Conservation (phyloP, 1,284 basidiomycete genomes). For the Ganoderma boninense region DNA sequence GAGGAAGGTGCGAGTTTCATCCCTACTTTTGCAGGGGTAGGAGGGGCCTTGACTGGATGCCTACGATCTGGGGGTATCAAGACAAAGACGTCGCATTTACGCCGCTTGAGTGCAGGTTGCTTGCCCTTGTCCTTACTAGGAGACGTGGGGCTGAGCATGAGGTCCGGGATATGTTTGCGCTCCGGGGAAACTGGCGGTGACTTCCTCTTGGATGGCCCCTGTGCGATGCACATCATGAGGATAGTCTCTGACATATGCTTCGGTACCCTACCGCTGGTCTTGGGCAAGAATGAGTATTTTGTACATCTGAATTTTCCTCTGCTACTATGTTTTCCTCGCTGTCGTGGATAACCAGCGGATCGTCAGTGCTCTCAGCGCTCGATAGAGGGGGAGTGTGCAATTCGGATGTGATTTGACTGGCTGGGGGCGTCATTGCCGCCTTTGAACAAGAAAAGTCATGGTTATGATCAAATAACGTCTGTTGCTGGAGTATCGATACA, state of each 20-base stretch:
- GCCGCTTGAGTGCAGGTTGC: constrained; percentile 1
- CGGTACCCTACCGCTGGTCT: neutral
- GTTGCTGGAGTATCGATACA: neutral
- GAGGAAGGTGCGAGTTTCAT: neutral
- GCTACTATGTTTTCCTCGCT: constrained; percentile 1
- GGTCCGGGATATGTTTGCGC: neutral
- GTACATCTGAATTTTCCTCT: neutral
- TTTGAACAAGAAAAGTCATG: neutral
- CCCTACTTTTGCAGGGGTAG: neutral
- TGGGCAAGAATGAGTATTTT: neutral
- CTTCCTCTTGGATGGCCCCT: constrained; percentile 2
- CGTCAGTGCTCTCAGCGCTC: neutral
- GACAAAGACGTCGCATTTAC: constrained; percentile 1
- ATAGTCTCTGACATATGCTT: neutral
- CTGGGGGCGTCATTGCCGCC: neutral
- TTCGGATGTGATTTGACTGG: neutral
- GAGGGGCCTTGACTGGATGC: neutral
- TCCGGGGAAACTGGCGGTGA: neutral
- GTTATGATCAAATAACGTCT: neutral
- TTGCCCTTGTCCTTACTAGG: neutral
- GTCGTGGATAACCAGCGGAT: neutral
- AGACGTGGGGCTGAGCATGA: neutral
- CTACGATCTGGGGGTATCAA: neutral
- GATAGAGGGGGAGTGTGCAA: neutral
- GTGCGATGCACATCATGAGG: neutral